phyloP scores from a whole-genome alignment of 1,284 basidiomycete species.

The Nidula niveotomentosa region DNA sequence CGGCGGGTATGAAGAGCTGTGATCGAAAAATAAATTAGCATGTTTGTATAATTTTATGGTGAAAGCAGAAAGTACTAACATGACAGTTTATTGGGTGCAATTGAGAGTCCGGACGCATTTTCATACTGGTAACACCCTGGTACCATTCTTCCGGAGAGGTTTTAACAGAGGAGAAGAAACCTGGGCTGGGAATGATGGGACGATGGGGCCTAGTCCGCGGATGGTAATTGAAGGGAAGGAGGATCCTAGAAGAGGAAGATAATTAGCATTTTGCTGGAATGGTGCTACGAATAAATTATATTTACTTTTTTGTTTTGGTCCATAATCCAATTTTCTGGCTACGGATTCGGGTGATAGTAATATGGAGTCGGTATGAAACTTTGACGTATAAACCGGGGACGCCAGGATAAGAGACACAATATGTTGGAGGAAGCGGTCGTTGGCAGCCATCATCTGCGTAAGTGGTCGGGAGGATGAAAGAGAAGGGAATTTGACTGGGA shows the following conservation, averaged over 20 bases:
- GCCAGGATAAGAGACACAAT: slow-evolving; percentile 30
- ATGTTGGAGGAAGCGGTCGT: slow-evolving; percentile 52
- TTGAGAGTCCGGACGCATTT: slow-evolving; percentile 24
- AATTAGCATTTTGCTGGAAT: slow-evolving; percentile 1
- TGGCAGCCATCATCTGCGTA: slow-evolving; percentile 35
- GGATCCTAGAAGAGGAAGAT: slow-evolving; percentile 21
- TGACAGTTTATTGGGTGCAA: slow-evolving; percentile 43
- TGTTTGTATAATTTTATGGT: background rate
- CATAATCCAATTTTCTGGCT: slow-evolving; percentile 35
- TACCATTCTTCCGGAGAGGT: slow-evolving; percentile 62
- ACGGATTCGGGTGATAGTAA: slow-evolving; percentile 37
- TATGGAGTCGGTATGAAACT: slow-evolving; percentile 39
- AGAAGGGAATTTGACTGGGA: slow-evolving; percentile 54
- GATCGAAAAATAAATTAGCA: background rate
- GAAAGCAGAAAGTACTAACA: slow-evolving; percentile 34
- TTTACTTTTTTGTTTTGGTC: slow-evolving; percentile 37
- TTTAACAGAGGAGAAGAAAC: slow-evolving; percentile 51
- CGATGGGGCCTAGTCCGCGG: slow-evolving; percentile 54
- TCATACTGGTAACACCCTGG: slow-evolving; percentile 45
- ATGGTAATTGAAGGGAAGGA: slow-evolving; percentile 41
- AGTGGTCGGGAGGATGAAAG: slow-evolving; percentile 40
- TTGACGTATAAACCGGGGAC: slow-evolving; percentile 33
- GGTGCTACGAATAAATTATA: slow-evolving; percentile 1
- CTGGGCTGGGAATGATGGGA: slow-evolving; percentile 35
- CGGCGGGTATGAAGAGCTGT: slow-evolving; percentile 52